A percentile compares a stretch with the other conserved stretches of the same genome.
phyloP scores from a whole-genome alignment of 202 grass and related monocot species.

The Elaeis oleifera region DNA sequence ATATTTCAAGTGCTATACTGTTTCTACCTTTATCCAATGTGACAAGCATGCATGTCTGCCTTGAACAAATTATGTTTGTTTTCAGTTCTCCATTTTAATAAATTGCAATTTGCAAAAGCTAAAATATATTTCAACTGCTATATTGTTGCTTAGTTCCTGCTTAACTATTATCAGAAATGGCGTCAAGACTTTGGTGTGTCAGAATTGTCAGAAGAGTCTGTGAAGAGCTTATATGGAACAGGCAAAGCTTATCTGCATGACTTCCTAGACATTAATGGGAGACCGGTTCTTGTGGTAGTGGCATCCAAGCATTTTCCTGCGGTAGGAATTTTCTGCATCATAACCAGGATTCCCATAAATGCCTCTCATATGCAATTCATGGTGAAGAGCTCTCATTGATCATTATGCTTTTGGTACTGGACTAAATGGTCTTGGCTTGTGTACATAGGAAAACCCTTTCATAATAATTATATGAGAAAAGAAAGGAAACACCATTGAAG shows the following conservation, averaged over 20 bases:
- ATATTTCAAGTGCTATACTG: conserved; percentile 13
- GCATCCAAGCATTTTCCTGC: conserved; percentile 73
- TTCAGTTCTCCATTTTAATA: no score
- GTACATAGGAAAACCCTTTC: no score
- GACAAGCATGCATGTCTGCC: no score
- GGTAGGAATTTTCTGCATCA: conserved; percentile 21
- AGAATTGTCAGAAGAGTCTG: conserved; percentile 63
- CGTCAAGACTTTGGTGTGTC: conserved; percentile 58
- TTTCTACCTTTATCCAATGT: not conserved
- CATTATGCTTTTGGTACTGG: no score
- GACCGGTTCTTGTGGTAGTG: conserved; percentile 75
- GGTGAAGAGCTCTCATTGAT: no score
- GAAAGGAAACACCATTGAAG: no score
- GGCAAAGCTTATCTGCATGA: conserved; percentile 84
- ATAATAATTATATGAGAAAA: no score
- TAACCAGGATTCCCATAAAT: no score
- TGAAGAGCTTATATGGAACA: conserved; percentile 59
- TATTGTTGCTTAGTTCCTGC: conserved; percentile 7
- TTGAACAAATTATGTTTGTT: no score
- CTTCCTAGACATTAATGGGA: conserved; percentile 50
- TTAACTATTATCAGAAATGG: conserved; percentile 65
- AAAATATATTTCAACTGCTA: conserved; percentile 9
- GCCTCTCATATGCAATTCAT: no score
- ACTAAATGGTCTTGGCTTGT: no score
- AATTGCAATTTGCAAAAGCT: no score